Percentiles rank a stretch among this genome's conserved stretches.
Evolutionary conservation across 352 stramenopile species (phyloP).

Genomic region (Globisporangium okanoganense): DNA sequence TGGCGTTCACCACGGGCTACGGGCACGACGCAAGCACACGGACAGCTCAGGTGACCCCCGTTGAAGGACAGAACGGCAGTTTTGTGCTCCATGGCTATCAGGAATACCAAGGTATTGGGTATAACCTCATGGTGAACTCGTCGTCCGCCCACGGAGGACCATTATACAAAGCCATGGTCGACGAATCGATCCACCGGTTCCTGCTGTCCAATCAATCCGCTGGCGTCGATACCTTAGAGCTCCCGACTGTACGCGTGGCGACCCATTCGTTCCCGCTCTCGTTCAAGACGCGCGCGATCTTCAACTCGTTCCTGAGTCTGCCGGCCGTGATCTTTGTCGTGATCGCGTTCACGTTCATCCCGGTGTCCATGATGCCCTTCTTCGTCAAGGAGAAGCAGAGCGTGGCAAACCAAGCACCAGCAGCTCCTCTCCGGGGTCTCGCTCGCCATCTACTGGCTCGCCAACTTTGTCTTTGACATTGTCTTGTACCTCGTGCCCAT

Average conservation of each 20-base stretch:
- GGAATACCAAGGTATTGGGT: constrained; percentile 34
- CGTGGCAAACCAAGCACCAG: constrained; percentile 92
- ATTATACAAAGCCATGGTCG: constrained; percentile 57
- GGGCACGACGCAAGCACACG: constrained; percentile 20
- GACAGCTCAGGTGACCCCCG: not conserved
- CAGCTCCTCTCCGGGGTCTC: constrained; percentile 90
- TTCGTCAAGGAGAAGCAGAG: constrained; percentile 93
- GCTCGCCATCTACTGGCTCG: constrained; percentile 96
- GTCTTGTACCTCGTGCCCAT: constrained; percentile 83
- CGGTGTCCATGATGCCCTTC: constrained; percentile 90
- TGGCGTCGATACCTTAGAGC: constrained; percentile 4
- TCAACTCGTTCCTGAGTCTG: constrained; percentile 54
- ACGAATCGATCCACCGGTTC: constrained; percentile 54
- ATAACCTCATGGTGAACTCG: constrained; percentile 65
- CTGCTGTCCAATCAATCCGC: constrained; percentile 21
- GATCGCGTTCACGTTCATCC: constrained; percentile 90
- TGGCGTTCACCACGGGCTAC: constrained; percentile 46
- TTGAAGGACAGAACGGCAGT: constrained; percentile 49
- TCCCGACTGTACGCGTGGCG: constrained; percentile 27
- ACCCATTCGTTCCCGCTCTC: constrained; percentile 56
- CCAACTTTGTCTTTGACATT: constrained; percentile 92
- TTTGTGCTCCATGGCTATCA: constrained; percentile 44
- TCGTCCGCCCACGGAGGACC: constrained; percentile 39
- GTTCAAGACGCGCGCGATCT: constrained; percentile 48
- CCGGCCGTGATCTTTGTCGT: constrained; percentile 87